phyloP scores from a whole-genome alignment of 495 filamentous ascomycete genomes.

The Neurospora sp. region DNA sequence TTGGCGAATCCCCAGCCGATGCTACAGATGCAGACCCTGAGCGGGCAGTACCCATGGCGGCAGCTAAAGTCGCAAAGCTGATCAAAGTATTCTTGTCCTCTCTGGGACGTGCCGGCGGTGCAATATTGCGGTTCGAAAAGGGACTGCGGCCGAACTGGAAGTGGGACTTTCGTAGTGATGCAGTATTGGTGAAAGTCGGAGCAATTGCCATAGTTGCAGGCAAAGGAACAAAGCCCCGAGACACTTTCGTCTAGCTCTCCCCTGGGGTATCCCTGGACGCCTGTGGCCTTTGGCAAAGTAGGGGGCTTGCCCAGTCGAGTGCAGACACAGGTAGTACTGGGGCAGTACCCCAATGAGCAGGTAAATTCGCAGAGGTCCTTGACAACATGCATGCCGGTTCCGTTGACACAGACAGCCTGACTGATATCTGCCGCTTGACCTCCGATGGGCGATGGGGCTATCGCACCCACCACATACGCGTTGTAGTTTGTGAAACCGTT shows the following conservation, averaged over 20 bases:
- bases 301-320: too few species aligned
- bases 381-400: neutral
- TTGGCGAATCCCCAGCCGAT: too few species aligned
- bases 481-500: neutral
- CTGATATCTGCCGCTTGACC: too few species aligned
- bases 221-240: neutral
- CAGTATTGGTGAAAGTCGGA: neutral
- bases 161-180: neutral
- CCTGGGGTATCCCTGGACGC: too few species aligned
- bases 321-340: neutral
- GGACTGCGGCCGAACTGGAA: neutral
- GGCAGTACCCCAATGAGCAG: too few species aligned
- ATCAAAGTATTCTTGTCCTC: neutral
- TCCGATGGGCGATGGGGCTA: too few species aligned
- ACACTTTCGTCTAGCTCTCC: too few species aligned
- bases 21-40: too few species aligned
- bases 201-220: slow-evolving; percentile 1
- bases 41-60: neutral
- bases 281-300: too few species aligned
- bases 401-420: neutral
- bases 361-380: neutral
- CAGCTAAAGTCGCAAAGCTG: neutral
- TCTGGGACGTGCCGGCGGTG: neutral
- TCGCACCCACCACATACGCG: too few species aligned
- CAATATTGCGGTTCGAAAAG: slow-evolving; percentile 3